Evolutionary conservation across 331 rosid genomes (phyloP), one percentile per base, ranked within the genome.

Genomic region (Dryas integrifolia): DNA sequence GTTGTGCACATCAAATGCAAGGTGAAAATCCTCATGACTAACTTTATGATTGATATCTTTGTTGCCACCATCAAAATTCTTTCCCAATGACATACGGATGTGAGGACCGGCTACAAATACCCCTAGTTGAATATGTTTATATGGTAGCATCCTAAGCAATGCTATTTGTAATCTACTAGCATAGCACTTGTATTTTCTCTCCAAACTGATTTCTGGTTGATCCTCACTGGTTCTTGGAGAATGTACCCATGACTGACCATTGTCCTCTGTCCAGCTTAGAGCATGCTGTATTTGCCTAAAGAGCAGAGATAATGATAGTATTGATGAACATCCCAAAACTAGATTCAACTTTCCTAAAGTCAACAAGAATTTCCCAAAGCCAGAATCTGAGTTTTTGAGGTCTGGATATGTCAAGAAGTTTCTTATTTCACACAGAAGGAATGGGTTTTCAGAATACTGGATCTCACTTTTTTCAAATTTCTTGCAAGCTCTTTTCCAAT

Each of bases 311-410:
- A 85, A 11, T 5, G 86, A 88, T 67, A 90, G 60, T 67, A 91
- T 68, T 73, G 95, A 91, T 58, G 89, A 84, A 75, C 73, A 76
- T 45, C 76, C 85, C 84, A 94, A 76, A 75, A 72, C 80, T 45
- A 94, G 67, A 83, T 91, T 88, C 74, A 91, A 72, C 82, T 86
- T 91, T 63, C 98, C 98, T 40, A 94, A 82, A 65, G 84, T 73
- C 77, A 94, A 81, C 84, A 78, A 83, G 82, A 82, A 89, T 76
- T 91, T 88, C 80, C 53, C 84, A 65, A 84, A 77, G 68, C 87
- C 91, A 81, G 79, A 82, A 72, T 76, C 72, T 49, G 87, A 67
- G 65, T 77, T 77, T 66, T 65, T 68, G 46, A 49, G 58, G 52
- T 76, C 87, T 55, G 92, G 79, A 77, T 80, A 74, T 21, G 73